Percentiles rank a stretch among this genome's conserved stretches.
These are phyloP conservation scores for Trichoderma koningiopsis DNA, from an alignment of 2,329 filamentous ascomycete species.

Conservation along the genomic window DNA sequence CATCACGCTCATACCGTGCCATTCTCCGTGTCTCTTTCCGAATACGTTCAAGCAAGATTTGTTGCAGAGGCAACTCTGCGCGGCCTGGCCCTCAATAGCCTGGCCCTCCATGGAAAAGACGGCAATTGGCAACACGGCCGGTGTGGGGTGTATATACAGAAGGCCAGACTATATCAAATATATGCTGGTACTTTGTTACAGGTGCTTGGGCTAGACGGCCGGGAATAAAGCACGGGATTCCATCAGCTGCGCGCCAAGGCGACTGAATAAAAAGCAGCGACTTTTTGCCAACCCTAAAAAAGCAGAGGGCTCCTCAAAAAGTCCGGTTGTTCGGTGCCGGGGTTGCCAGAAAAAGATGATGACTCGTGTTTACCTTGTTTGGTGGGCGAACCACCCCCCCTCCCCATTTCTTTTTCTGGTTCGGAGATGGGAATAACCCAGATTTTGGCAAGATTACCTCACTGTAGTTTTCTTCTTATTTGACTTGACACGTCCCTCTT, in stretches of 20 bases:
- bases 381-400: neutral
- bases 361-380: slow-evolving; percentile 1
- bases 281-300: slow-evolving; percentile 12
- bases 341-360: neutral
- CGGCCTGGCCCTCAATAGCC: neutral
- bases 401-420: neutral
- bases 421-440: neutral
- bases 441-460: slow-evolving; percentile 3
- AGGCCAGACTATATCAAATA: too few species aligned
- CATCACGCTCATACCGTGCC: neutral
- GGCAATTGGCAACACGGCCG: slow-evolving; percentile 14
- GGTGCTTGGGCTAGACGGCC: neutral
- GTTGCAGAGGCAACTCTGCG: neutral
- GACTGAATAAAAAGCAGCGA: neutral
- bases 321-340: slow-evolving; percentile 14
- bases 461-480: neutral
- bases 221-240: slow-evolving; percentile 19
- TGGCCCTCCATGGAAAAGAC: slow-evolving; percentile 17
- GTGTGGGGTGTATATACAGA: neutral
- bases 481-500: neutral
- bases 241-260: slow-evolving; percentile 10
- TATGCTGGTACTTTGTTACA: neutral
- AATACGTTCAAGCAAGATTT: neutral
- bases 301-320: slow-evolving; percentile 4
- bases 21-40: neutral